Evolutionary conservation across 2,329 filamentous ascomycete species (phyloP), one percentile per base, ranked within the genome.

Genomic region (Ophiocordyceps camponoti-leonardi): DNA sequence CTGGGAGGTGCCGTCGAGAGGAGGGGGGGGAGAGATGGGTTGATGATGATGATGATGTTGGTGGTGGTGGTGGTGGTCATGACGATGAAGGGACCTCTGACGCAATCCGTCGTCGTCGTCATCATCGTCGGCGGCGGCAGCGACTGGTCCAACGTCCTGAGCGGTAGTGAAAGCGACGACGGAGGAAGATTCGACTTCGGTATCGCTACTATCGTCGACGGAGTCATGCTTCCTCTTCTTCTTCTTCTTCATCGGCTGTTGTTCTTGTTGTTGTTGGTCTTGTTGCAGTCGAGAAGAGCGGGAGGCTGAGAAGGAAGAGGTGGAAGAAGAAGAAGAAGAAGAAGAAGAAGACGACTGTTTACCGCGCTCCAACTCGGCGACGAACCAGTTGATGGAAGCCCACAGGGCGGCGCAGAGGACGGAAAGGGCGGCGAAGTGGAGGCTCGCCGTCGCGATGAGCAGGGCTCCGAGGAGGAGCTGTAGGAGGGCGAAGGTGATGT

Each of bases 381-480:
- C 87, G 58, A 98, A 96, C 92, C 92, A 98, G 73, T 96, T 96
- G 66, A 96, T 88, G 47, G 83, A 78, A 68, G 77, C 87, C 92
- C 92, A 98, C 33, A 96, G 72, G 5, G 84, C 83, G 30, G 68
- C 88, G 51, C 79, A 86, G 11, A 98, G 69, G 48, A 80, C 56
- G 13, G 86, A 94, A 6, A 98, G 75, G 47, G 90, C 71, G 50
- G 86, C 61, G 58, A 95, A 94, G 70, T 96, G 92, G 51, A 94
- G 74, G 66, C 83, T 94, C 64, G 83, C 79, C 8, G 90, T 98
- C 47, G 78, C 81, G 53, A 86, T 49, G 45, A 96, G 75, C 50
- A 98, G 81, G 45, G 66, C 62, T 51, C 86, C 64, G 53, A 96
- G 79, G 40, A 94, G 71, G 50, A 83, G 49, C 63, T 96, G 92